Evolutionary conservation across 2,329 filamentous ascomycete species (phyloP).

Genomic region (Aspergillus novofumigatus): DNA sequence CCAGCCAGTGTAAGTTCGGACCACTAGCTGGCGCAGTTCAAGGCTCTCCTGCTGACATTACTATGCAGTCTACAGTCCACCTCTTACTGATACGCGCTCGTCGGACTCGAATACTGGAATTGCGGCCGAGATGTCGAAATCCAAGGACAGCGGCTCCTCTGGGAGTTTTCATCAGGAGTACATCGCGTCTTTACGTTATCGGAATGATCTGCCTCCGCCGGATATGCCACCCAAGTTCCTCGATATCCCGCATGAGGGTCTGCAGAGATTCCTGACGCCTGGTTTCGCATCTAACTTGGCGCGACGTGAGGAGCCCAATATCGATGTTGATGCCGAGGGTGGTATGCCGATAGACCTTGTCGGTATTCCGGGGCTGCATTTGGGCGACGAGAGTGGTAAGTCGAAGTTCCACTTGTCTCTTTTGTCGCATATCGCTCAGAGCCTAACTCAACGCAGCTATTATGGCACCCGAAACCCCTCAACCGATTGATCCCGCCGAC

Average conservation of each 20-base stretch:
- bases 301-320: slow-evolving; percentile 88
- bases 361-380: slow-evolving; percentile 89
- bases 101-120: background rate
- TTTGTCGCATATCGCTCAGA: slow-evolving; percentile 14
- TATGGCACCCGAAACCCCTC: slow-evolving; percentile 68
- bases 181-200: slow-evolving; percentile 91
- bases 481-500: slow-evolving; percentile 76
- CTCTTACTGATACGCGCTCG: slow-evolving; percentile 1
- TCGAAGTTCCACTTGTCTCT: background rate
- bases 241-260: slow-evolving; percentile 89
- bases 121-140: slow-evolving; percentile 33
- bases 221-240: slow-evolving; percentile 94
- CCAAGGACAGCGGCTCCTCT: slow-evolving; percentile 36
- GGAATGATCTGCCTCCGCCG: slow-evolving; percentile 90
- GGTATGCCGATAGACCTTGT: slow-evolving; percentile 96
- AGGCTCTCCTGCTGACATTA: slow-evolving; percentile 4
- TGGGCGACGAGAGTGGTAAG: slow-evolving; percentile 89
- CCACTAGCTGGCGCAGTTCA: background rate
- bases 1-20: slow-evolving; percentile 9
- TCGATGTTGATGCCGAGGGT: slow-evolving; percentile 94
- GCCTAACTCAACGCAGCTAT: slow-evolving; percentile 58
- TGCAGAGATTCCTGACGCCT: slow-evolving; percentile 85
- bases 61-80: slow-evolving; percentile 8
- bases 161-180: slow-evolving; percentile 80
- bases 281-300: slow-evolving; percentile 85